Evolutionary conservation across 371 early-diverging fungal genomes (phyloP).

Genomic region (Thermomucor indicae-seudaticae): DNA sequence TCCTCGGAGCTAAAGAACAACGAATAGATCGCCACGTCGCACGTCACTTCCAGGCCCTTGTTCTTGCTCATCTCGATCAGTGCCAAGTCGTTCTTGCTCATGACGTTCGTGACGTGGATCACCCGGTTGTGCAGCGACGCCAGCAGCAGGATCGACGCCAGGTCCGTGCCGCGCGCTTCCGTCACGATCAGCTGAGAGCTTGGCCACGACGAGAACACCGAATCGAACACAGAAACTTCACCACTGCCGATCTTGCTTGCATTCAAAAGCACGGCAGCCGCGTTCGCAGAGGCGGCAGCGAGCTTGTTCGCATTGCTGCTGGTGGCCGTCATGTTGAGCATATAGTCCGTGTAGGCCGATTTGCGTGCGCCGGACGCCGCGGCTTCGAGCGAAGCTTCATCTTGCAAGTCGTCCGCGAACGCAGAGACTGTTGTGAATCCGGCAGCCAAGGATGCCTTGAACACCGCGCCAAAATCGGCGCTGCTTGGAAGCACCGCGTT

Average conservation of each 20-base stretch:
- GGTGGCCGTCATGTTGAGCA: slow-evolving; percentile 68
- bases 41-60: slow-evolving; percentile 87
- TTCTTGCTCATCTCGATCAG: slow-evolving; percentile 84
- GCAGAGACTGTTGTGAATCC: slow-evolving; percentile 83
- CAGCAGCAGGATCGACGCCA: slow-evolving; percentile 85
- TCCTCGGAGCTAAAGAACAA: slow-evolving; percentile 68
- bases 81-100: slow-evolving; percentile 73
- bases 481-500: slow-evolving; percentile 53
- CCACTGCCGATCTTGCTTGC: slow-evolving; percentile 49
- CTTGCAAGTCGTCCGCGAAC: slow-evolving; percentile 51
- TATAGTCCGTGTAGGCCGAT: slow-evolving; percentile 71
- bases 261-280: slow-evolving; percentile 58
- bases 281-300: slow-evolving; percentile 31
- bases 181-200: slow-evolving; percentile 69
- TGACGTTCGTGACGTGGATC: slow-evolving; percentile 86
- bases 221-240: slow-evolving; percentile 52
- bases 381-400: slow-evolving; percentile 47
- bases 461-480: slow-evolving; percentile 55
- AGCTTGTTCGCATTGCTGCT: slow-evolving; percentile 50
- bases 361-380: slow-evolving; percentile 51
- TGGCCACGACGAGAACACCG: slow-evolving; percentile 77
- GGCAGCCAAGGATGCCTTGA: slow-evolving; percentile 73
- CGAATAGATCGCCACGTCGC: slow-evolving; percentile 84
- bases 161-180: slow-evolving; percentile 78
- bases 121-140: slow-evolving; percentile 78